Evolutionary conservation across 495 filamentous ascomycete genomes (phyloP), one percentile per base, ranked within the genome.

Genomic region (Chaetomium tenue): DNA sequence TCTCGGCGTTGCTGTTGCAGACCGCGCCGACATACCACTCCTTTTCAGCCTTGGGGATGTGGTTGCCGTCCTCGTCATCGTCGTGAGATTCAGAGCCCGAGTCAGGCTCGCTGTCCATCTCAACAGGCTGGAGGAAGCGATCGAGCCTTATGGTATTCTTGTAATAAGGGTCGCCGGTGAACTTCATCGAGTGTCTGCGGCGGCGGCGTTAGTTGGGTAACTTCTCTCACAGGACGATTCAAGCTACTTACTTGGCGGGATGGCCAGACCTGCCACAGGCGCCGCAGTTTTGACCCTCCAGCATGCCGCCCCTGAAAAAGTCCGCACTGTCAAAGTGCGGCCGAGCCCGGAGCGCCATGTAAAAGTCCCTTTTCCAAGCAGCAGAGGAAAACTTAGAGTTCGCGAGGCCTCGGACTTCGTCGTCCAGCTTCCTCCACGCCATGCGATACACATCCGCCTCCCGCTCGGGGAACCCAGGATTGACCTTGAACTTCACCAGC

Each of bases 211-310:
- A 50, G 5, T 25, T 0, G 33, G n/a, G 6, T n/a, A 5, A 13
- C 39, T 33, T 20, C 3, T n/a, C 25, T 51, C 8, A 16, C 44
- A 5, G 28, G 18, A n/a, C 22, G 54, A 40, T 22, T 16, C 39
- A 20, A 26, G 5, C 0, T 15, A 66, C 64, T 50, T 51, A 74
- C 28, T 82, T 89, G 0, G 90, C 88, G 0, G 86, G 83, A 69
- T 96, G 91, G 0, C 75, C 78, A 12, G 80, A 82, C 46, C 91
- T 83, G 54, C 90, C 89, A 69, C 92, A 97, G 0, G 91, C 92
- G 66, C 89, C 88, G 66, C 92, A 97, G 0, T 76, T 75, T 23
- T 84, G 69, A 7, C 79, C 65, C 16, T 77, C 75, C 0, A 80
- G 67, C 5, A 78, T 6, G 25, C 74, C 66, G 22, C 58, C 66